These are phyloP conservation scores for Oxyria digyna DNA, from an alignment of 148 eudicot species.

Conservation along the genomic window DNA sequence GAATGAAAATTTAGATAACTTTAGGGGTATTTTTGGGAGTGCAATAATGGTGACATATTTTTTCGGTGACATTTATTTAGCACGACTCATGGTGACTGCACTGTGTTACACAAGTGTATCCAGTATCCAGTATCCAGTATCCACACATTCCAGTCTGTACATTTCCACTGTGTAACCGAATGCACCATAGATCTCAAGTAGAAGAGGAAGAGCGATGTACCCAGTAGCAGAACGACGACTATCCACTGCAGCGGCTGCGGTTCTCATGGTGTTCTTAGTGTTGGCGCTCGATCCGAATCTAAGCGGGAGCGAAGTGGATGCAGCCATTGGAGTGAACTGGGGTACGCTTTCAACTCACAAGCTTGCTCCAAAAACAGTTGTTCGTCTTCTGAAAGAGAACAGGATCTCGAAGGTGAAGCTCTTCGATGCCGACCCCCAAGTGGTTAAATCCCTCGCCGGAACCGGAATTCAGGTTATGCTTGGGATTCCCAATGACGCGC, in stretches of 20 bases:
- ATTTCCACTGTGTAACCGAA: too few species aligned
- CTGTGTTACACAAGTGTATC: too few species aligned
- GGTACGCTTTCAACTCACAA: constrained; percentile 54
- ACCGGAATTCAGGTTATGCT: constrained; percentile 62
- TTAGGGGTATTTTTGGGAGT: too few species aligned
- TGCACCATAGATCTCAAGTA: too few species aligned
- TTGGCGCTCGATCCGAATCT: constrained; percentile 1
- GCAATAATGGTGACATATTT: too few species aligned
- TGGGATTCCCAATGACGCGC: constrained; percentile 64
- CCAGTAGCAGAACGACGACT: not conserved
- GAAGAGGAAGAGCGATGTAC: not conserved
- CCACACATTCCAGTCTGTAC: too few species aligned
- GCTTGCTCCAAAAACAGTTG: constrained; percentile 45
- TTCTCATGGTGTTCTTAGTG: not conserved
- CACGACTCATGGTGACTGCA: too few species aligned
- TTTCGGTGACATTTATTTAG: too few species aligned
- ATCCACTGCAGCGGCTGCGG: not conserved
- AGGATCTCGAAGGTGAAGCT: constrained; percentile 65
- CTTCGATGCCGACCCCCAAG: constrained; percentile 61
- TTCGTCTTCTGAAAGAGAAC: constrained; percentile 50
- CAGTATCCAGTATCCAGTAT: too few species aligned
- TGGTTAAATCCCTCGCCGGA: constrained; percentile 37
- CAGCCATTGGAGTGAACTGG: constrained; percentile 83
- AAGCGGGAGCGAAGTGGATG: constrained; percentile 13
- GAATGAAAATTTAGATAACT: too few species aligned